Base-by-base conservation (phyloP, 140 eudicot species). In the Stevia rebaudiana region DNA sequence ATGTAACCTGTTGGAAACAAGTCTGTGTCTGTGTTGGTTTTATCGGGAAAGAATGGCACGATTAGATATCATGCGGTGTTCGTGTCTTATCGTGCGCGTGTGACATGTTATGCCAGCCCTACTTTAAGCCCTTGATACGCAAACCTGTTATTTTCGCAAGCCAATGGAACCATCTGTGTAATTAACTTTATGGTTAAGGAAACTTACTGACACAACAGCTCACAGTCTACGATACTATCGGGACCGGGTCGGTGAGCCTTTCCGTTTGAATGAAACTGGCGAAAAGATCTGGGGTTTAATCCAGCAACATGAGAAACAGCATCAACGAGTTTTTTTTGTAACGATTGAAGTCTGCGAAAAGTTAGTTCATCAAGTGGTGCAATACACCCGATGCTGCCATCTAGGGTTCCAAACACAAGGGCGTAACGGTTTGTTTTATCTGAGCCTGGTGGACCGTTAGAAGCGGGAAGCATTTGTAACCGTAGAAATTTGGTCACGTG, bases 211-310 rank as follows among this genome's bases (percentile, higher is more conserved):
- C 74, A 80, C 67, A 92, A 89, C 42, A 92, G 86, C 72, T 92
- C 98, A 25, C 75, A 85, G 61, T 92, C 98, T n/a, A 92, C 94
- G 24, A 92, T 85, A 68, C 81, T 85, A 74, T 92, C 98, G 31
- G 98, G 98, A 18, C 98, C 98, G n/a, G 98, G 98, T 5, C 97
- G 86, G 58, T 88, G 99, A 71, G 95, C 99, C 74, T 82, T 92
- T 60, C 94, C 99, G 50, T 83, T 77, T 0, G 97, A 88, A 61
- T 65, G 82, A 64, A 92, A 92, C 50, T 85, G 94, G 25, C 98
- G 94, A 40, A 92, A 84, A 30, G 95, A 85, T 67, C 78, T 83
- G 21, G 98, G 98, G 69, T 92, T 92, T 63, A 92, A 77, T n/a
- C 98, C 98, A 33, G 94, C 98, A 56, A 92, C 95, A 85, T 92